Evolutionary conservation across 345 rosid species (phyloP).

Genomic region (Gynandropsis gynandra): DNA sequence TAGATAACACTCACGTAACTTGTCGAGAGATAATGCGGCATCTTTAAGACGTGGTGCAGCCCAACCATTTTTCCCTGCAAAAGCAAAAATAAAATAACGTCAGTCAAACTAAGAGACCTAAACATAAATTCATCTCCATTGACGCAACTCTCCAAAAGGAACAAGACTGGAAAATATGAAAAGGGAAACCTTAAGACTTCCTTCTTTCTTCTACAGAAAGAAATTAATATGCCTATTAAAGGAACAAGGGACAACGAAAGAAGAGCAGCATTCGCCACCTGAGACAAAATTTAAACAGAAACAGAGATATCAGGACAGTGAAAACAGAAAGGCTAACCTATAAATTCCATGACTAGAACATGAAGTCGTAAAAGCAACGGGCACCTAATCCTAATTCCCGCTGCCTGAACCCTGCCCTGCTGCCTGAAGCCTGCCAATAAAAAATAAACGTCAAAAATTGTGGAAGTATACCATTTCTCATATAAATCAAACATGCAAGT

Average conservation of each 20-base stretch:
- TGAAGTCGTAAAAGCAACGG: constrained; percentile 76
- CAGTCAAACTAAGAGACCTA: neutral
- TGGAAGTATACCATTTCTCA: neutral
- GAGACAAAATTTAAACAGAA: neutral
- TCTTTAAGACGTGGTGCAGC: constrained; percentile 99
- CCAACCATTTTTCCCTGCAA: constrained; percentile 79
- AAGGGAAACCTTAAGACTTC: no score
- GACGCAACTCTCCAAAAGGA: neutral
- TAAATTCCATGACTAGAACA: constrained; percentile 97
- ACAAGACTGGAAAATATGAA: no score
- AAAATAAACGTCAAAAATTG: constrained; percentile 6
- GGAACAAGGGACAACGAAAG: no score
- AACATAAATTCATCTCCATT: neutral
- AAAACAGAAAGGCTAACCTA: constrained; percentile 40
- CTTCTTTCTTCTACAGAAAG: no score
- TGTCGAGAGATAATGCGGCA: constrained; percentile 78
- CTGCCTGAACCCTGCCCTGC: no score
- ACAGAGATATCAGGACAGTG: constrained; percentile 1
- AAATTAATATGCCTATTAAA: no score
- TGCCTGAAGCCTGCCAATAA: constrained; percentile 64
- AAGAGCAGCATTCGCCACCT: no score
- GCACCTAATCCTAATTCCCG: constrained; percentile 86
- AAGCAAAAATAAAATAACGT: neutral
- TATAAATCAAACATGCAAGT: neutral
- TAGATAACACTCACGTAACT: constrained; percentile 77